These are phyloP conservation scores for Neonothopanus nambi DNA, from an alignment of 1,284 basidiomycete genomes.

Conservation along the genomic window DNA sequence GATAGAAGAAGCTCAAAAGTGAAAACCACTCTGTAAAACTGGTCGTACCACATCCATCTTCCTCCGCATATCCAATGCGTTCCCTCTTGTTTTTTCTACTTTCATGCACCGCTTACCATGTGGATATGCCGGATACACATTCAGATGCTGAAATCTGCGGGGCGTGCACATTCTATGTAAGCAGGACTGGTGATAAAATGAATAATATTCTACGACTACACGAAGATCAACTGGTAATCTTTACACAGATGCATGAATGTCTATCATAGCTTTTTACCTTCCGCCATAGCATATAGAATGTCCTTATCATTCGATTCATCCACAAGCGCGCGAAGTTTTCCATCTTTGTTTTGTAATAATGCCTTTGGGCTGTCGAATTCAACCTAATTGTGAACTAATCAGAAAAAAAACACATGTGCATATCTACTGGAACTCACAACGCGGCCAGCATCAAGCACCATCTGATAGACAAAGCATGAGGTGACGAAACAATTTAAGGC, in stretches of 20 bases:
- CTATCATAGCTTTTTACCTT: neutral
- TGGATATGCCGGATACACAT: neutral
- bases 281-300: constrained; percentile 27
- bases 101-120: no score
- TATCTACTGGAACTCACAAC: constrained; percentile 11
- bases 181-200: neutral
- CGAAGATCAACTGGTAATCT: neutral
- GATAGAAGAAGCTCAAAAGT: neutral
- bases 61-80: no score
- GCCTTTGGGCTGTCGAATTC: constrained; percentile 50
- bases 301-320: constrained; percentile 40
- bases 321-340: constrained; percentile 48
- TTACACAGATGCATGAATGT: neutral
- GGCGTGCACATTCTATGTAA: neutral
- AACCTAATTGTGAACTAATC: constrained; percentile 20
- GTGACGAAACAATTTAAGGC: constrained; percentile 32
- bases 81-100: no score
- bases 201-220: neutral
- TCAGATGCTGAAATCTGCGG: neutral
- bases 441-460: constrained; percentile 21
- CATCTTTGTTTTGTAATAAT: constrained; percentile 47
- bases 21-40: neutral
- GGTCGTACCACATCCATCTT: neutral
- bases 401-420: neutral
- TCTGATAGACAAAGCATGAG: constrained; percentile 35